Evolutionary conservation across 2,329 filamentous ascomycete genomes (phyloP).

Genomic region (Myriangium duriaei): DNA sequence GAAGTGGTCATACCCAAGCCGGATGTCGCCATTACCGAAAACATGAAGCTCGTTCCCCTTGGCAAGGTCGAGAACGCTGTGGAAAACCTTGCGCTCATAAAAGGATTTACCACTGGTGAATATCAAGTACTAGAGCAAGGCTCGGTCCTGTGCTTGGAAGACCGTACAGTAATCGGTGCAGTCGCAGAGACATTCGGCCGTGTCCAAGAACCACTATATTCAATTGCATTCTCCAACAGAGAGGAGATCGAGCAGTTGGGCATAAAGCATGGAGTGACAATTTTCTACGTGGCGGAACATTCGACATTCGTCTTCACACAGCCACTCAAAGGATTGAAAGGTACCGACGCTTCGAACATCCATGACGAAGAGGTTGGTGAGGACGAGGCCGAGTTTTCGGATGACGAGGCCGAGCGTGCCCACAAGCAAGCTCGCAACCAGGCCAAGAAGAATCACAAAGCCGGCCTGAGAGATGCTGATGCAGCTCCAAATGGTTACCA

Average conservation of each 20-base stretch:
- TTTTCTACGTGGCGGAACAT: slow-evolving; percentile 71
- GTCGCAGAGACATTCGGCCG: slow-evolving; percentile 76
- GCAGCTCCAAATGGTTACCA: neutral
- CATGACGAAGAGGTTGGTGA: slow-evolving; percentile 82
- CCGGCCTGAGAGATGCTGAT: neutral
- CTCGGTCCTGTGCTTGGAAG: slow-evolving; percentile 67
- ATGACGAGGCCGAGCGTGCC: slow-evolving; percentile 78
- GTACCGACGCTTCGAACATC: slow-evolving; percentile 86
- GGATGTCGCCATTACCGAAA: slow-evolving; percentile 60
- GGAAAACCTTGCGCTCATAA: slow-evolving; percentile 66
- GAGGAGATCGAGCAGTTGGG: slow-evolving; percentile 56
- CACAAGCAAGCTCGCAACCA: slow-evolving; percentile 24
- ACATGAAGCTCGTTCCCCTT: slow-evolving; percentile 65
- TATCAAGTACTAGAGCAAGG: slow-evolving; percentile 75
- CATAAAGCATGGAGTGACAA: slow-evolving; percentile 52
- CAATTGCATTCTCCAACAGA: slow-evolving; percentile 58
- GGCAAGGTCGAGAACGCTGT: slow-evolving; percentile 67
- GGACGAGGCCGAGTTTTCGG: slow-evolving; percentile 88
- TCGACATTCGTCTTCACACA: slow-evolving; percentile 81
- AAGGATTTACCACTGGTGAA: slow-evolving; percentile 65
- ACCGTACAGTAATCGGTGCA: slow-evolving; percentile 65
- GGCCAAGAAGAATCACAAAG: neutral
- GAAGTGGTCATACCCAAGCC: slow-evolving; percentile 47
- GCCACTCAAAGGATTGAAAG: slow-evolving; percentile 64
- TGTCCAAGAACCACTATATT: slow-evolving; percentile 77